phyloP scores from a whole-genome alignment of 1,139 yeast species.

The Saccharomyces pastorianus region DNA sequence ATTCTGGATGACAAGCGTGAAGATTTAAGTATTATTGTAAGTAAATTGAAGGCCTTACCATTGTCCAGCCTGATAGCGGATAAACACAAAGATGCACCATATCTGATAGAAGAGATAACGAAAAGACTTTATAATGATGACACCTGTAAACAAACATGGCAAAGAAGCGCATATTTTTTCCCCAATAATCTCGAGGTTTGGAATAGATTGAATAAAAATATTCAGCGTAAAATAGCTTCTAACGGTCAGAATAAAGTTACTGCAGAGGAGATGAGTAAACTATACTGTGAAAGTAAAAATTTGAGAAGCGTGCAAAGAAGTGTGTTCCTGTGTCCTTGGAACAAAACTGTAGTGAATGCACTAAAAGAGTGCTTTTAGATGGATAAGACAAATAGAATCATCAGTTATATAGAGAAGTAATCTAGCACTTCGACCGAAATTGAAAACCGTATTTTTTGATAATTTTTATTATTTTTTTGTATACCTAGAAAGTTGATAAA shows the following conservation, averaged over 20 bases:
- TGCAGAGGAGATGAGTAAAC: slow-evolving; percentile 45
- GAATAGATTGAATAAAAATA: slow-evolving; percentile 48
- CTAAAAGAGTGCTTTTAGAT: slow-evolving; percentile 29
- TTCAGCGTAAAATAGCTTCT: slow-evolving; percentile 49
- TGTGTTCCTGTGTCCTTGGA: slow-evolving; percentile 42
- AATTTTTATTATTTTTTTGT: too few relatives aligned
- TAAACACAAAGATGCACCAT: slow-evolving; percentile 48
- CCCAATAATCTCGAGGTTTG: slow-evolving; percentile 67
- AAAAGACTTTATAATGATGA: slow-evolving; percentile 27
- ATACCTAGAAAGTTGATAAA: too few relatives aligned
- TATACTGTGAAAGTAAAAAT: slow-evolving; percentile 42
- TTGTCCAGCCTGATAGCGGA: slow-evolving; percentile 45
- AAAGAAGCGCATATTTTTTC: slow-evolving; percentile 60
- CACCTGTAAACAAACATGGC: slow-evolving; percentile 39
- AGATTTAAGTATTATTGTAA: slow-evolving; percentile 56
- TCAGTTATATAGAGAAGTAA: too few relatives aligned
- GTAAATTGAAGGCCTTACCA: slow-evolving; percentile 51
- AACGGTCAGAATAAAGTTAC: slow-evolving; percentile 38
- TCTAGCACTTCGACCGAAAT: too few relatives aligned
- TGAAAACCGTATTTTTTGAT: too few relatives aligned
- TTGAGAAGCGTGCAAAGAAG: slow-evolving; percentile 55
- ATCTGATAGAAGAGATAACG: slow-evolving; percentile 48
- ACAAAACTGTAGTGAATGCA: slow-evolving; percentile 19
- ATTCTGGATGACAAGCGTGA: slow-evolving; percentile 42
- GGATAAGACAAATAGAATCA: too few relatives aligned